These are phyloP conservation scores for Tetrapyrgos nigripes DNA, from an alignment of 1,284 basidiomycete genomes.

Conservation along the genomic window DNA sequence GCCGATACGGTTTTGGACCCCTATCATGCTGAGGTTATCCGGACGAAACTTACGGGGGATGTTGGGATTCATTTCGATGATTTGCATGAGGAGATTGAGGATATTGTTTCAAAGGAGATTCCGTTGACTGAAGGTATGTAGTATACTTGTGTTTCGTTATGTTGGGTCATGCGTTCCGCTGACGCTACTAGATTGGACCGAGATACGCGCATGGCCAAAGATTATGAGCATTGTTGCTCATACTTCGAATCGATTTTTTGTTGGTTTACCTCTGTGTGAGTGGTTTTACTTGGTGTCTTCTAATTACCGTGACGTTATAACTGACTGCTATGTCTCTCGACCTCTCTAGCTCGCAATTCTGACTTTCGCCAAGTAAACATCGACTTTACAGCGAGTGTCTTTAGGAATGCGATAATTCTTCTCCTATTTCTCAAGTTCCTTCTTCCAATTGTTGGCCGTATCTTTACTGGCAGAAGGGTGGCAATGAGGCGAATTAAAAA, in stretches of 20 bases:
- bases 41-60: constrained; percentile 10
- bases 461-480: constrained; percentile 11
- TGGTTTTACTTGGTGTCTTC: background rate
- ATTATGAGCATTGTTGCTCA: constrained; percentile 25
- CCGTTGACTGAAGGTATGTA: constrained; percentile 1
- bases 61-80: constrained; percentile 8
- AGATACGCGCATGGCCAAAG: constrained; percentile 17
- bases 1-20: background rate
- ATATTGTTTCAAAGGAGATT: constrained; percentile 2
- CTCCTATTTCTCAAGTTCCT: constrained; percentile 35
- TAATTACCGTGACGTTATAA: background rate
- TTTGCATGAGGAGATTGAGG: constrained; percentile 4
- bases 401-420: constrained; percentile 23
- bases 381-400: constrained; percentile 11
- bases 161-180: background rate
- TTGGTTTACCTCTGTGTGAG: constrained; percentile 31
- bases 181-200: constrained; percentile 21
- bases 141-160: background rate
- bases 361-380: background rate
- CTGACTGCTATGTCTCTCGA: too few species aligned
- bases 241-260: constrained; percentile 28
- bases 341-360: background rate
- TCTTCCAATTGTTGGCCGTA: constrained; percentile 16
- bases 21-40: constrained; percentile 13
- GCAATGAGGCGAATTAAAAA: constrained; percentile 2